These are phyloP conservation scores for Picochlorum sp. DNA, from an alignment of 139 green algal species.

Conservation along the genomic window DNA sequence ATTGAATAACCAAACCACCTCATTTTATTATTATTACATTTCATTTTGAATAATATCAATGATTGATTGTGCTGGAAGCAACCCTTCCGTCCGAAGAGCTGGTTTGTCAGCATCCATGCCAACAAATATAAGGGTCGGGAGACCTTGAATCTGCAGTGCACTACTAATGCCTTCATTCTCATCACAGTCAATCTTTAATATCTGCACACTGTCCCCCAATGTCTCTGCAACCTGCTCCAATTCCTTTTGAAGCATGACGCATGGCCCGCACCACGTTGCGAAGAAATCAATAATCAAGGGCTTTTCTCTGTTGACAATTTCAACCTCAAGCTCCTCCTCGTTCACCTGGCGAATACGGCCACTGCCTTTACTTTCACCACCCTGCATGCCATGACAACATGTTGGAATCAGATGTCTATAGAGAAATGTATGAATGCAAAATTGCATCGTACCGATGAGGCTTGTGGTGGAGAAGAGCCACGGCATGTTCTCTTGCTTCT, in stretches of 20 bases:
- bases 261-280: conserved; percentile 79
- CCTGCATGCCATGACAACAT: too few species aligned
- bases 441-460: too few species aligned
- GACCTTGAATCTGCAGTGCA: conserved; percentile 76
- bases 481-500: too few species aligned
- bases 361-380: too few species aligned
- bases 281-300: conserved; percentile 92
- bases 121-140: conserved; percentile 92
- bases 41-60: conserved; percentile 15
- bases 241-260: conserved; percentile 64
- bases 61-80: conserved; percentile 56
- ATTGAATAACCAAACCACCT: neutral
- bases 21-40: neutral
- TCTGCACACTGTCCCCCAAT: conserved; percentile 58
- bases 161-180: conserved; percentile 71
- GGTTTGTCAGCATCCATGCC: conserved; percentile 73
- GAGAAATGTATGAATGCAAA: too few species aligned
- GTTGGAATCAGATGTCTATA: too few species aligned
- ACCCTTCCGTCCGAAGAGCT: conserved; percentile 81
- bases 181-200: conserved; percentile 93
- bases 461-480: too few species aligned
- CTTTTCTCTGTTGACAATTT: conserved; percentile 52
- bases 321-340: conserved; percentile 73
- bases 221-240: conserved; percentile 65
- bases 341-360: conserved; percentile 33